Conservation (phyloP, 768 basidiomycete genomes). For the Podaxis pistillaris region DNA sequence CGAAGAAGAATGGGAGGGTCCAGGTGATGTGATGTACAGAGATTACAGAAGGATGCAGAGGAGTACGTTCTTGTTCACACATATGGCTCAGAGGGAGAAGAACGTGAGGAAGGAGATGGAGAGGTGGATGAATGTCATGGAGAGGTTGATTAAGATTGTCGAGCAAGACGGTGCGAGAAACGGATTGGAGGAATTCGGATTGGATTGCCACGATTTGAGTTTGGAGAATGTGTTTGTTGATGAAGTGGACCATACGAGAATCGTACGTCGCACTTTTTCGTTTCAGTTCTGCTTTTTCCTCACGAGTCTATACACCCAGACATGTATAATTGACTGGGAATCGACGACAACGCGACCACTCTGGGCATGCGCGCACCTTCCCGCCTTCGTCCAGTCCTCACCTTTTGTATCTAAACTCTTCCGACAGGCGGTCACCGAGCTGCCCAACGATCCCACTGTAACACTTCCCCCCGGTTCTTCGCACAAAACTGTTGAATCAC, state of each 20-base stretch:
- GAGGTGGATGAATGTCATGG: conserved; percentile 70
- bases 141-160: conserved; percentile 38
- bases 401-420: conserved; percentile 73
- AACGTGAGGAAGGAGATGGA: conserved; percentile 67
- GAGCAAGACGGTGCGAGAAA: conserved; percentile 28
- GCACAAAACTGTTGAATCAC: conserved; percentile 27
- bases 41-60: conserved; percentile 84
- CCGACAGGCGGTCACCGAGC: conserved; percentile 56
- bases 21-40: conserved; percentile 75
- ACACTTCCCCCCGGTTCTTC: conserved; percentile 18
- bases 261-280: conserved; percentile 48
- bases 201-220: conserved; percentile 86
- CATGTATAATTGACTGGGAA: conserved; percentile 89
- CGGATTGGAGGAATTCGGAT: conserved; percentile 61
- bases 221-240: conserved; percentile 86
- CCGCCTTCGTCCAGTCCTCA: conserved; percentile 75
- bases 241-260: conserved; percentile 58
- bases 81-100: conserved; percentile 63
- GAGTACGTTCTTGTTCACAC: conserved; percentile 74
- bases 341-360: conserved; percentile 85
- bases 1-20: conserved; percentile 77
- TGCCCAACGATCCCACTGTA: conserved; percentile 33
- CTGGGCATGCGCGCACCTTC: conserved; percentile 83
- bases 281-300: not conserved
- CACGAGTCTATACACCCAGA: conserved; percentile 39